Conservation (phyloP, 352 stramenopile species). For the Phytophthora aleatoria region DNA sequence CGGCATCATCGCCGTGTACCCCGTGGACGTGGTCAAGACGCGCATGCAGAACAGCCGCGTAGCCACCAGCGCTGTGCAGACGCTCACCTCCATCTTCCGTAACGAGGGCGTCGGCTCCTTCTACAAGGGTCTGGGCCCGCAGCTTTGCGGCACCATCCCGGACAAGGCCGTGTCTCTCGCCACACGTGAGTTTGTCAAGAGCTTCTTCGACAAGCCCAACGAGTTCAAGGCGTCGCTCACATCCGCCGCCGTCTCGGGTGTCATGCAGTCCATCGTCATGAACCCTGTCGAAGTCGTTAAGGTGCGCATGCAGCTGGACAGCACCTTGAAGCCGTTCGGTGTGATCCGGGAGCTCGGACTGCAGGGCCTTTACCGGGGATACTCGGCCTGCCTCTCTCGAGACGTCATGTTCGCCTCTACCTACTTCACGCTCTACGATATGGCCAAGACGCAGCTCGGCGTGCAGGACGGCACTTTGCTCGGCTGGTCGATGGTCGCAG, state of each 20-base stretch:
- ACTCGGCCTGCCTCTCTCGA: slow-evolving; percentile 68
- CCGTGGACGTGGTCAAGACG: slow-evolving; percentile 86
- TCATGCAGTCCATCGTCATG: slow-evolving; percentile 83
- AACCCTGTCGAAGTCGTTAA: slow-evolving; percentile 87
- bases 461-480: slow-evolving; percentile 73
- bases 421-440: slow-evolving; percentile 85
- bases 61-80: slow-evolving; percentile 54
- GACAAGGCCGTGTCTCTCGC: slow-evolving; percentile 84
- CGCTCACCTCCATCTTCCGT: slow-evolving; percentile 63
- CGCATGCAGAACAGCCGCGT: slow-evolving; percentile 81
- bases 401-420: slow-evolving; percentile 81
- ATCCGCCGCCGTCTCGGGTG: slow-evolving; percentile 67
- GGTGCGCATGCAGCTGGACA: slow-evolving; percentile 85
- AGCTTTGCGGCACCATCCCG: slow-evolving; percentile 75
- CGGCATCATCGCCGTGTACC: slow-evolving; percentile 83
- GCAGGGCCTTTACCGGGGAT: slow-evolving; percentile 72
- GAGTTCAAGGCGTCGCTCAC: slow-evolving; percentile 72
- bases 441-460: slow-evolving; percentile 62
- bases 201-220: slow-evolving; percentile 73
- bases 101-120: slow-evolving; percentile 70
- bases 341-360: slow-evolving; percentile 71
- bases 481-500: slow-evolving; percentile 74
- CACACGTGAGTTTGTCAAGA: slow-evolving; percentile 80
- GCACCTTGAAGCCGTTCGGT: slow-evolving; percentile 51
- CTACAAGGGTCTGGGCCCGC: slow-evolving; percentile 79